Base-by-base conservation (phyloP, 345 rosid species). In the Populus simonii region DNA sequence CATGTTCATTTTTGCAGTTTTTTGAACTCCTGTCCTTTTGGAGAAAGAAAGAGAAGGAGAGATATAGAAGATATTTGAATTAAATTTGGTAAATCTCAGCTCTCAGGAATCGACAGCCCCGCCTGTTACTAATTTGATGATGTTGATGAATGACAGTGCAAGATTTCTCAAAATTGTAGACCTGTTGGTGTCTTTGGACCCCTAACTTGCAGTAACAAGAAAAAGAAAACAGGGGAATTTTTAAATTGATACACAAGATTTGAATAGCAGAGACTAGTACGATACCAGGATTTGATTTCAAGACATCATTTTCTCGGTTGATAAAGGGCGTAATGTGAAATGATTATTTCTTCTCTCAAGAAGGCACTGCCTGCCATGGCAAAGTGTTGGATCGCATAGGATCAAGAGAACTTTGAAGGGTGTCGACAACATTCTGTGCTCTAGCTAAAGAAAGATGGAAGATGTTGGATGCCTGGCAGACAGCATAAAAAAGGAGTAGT, bases 31-130 rank as follows among this genome's bases (percentile, higher is more conserved):
- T 49, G 65, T 71, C 53, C 20, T 78, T 33, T 20, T 72, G 80
- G 80, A 78, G 71, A 51, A 78, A 17, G 51, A 63, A 33, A 29
- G 80, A 78, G 76, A n/a, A 47, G 10, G 72, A 18, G 11, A 62
- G 15, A 29, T 22, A 18, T 27, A 55, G 43, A 77, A 53, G 23
- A 66, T n/a, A 8, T 20, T 22, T 55, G n/a, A 3, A 55, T 20
- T 2, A 8, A 2, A 20, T 7, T 22, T 2, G 61, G 61, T 55
- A 55, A 22, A 22, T 8, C 20, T 55, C 25, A 55, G 61, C 61
- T 55, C 25, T 55, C 25, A 8, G 25, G 3, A 55, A 55, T 55
- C n/a, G 25, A 55, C 6, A 20, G 59, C 3, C 15, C 20, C 55
- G 1, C 55, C 55, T 1, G 51, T 47, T 10, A 13, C 51, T 53